phyloP scores from a whole-genome alignment of 371 early-diverging fungal species.

The Mortierella sp. region DNA sequence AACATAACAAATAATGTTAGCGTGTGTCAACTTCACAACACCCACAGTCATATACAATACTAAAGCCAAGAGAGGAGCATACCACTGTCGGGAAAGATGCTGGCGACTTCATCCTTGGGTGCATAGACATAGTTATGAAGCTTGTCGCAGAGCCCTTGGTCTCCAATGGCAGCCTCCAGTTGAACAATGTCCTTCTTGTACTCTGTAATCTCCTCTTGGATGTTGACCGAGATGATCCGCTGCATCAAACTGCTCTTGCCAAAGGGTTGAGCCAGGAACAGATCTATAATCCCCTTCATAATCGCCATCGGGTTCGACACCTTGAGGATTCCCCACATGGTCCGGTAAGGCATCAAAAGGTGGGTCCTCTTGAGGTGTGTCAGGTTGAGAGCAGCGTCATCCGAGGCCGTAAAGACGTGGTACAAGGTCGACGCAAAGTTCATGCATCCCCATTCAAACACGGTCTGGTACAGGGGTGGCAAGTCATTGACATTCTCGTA shows the following conservation, averaged over 20 bases:
- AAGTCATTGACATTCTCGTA: conserved; percentile 62
- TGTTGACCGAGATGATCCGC: conserved; percentile 68
- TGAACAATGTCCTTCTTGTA: conserved; percentile 65
- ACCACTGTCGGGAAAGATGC: conserved; percentile 45
- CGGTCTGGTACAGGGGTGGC: conserved; percentile 65
- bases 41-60: too few species aligned
- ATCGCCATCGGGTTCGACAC: conserved; percentile 75
- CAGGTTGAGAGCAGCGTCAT: conserved; percentile 67
- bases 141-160: conserved; percentile 67
- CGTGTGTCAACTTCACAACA: neutral
- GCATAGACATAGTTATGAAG: conserved; percentile 68
- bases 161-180: conserved; percentile 63
- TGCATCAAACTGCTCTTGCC: conserved; percentile 74
- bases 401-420: conserved; percentile 72
- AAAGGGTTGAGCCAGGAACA: conserved; percentile 78
- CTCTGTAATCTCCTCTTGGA: conserved; percentile 66
- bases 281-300: conserved; percentile 73
- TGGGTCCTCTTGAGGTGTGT: conserved; percentile 71
- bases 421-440: conserved; percentile 77
- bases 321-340: conserved; percentile 68
- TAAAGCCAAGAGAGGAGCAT: neutral
- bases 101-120: conserved; percentile 42
- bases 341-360: conserved; percentile 71
- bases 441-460: conserved; percentile 76
- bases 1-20: neutral